Base-by-base conservation (phyloP, 139 green algal genomes). In the Auxenochlorella pyrenoidosa region DNA sequence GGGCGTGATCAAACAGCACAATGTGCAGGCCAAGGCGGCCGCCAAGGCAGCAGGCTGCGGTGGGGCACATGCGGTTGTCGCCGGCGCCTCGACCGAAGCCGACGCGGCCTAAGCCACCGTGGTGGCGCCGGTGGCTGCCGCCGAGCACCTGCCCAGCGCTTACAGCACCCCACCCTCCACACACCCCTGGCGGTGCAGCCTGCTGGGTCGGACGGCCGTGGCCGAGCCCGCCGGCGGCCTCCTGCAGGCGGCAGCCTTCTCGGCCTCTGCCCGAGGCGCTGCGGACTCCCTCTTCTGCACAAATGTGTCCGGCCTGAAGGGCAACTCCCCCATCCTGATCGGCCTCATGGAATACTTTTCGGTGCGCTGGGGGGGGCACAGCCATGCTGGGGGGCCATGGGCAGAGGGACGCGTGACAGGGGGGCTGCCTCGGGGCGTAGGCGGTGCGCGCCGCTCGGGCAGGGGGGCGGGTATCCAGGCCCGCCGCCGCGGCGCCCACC, bases 321-420 rank as follows among this genome's bases (percentile, higher is more conserved):
- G 90, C 51, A 92, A 83, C 70, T 90, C 90, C 1, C 94, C 94
- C 59, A 66, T 96, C n/a, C 81, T 95, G 24, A 86, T 96, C 22
- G 93, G 93, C 10, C 71, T 96, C 6, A n/a, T 94, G 12, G 94
- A 96, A 24, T 93, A 95, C 41, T 93, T 96, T 41, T 38, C 40
- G 63, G 75, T 86, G 87, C 34, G 40, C 1, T 22, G 13, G 6
- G 32, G 19, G 26, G 32, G 32, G n/a, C n/a, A n/a, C n/a, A n/a
- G n/a, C n/a, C n/a, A n/a, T n/a, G n/a, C n/a, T n/a, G n/a, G n/a
- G n/a, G n/a, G n/a, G n/a, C n/a, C n/a, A n/a, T n/a, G n/a, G n/a
- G n/a, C n/a, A n/a, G n/a, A n/a, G n/a, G n/a, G n/a, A n/a, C n/a
- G n/a, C n/a, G n/a, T n/a, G n/a, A n/a, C n/a, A n/a, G n/a, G n/a